phyloP scores from a whole-genome alignment of 2,329 filamentous ascomycete genomes.

The Blastomyces gilchristii region DNA sequence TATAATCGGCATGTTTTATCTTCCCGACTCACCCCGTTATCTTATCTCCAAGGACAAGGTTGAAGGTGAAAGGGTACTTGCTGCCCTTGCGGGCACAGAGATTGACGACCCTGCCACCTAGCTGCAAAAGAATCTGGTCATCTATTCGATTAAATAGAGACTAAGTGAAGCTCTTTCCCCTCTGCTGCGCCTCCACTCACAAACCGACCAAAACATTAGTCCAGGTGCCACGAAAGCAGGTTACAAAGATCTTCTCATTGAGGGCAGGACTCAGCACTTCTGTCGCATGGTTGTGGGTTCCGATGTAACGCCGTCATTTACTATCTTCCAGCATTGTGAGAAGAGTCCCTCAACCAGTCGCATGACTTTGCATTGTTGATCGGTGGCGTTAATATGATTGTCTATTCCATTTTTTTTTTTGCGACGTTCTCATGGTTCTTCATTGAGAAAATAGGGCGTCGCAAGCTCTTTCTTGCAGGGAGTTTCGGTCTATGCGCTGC shows the following conservation, averaged over 20 bases:
- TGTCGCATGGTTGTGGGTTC: constrained; percentile 33
- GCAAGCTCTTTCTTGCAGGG: constrained; percentile 34
- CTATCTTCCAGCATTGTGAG: constrained; percentile 33
- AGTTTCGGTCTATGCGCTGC: constrained; percentile 30
- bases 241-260: constrained; percentile 36
- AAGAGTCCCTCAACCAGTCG: constrained; percentile 32
- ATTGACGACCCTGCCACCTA: constrained; percentile 42
- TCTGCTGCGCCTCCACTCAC: not conserved
- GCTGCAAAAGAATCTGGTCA: constrained; percentile 32
- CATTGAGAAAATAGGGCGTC: constrained; percentile 38
- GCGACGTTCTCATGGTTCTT: constrained; percentile 30
- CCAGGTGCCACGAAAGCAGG: constrained; percentile 43
- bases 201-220: not conserved
- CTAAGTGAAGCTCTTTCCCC: constrained; percentile 27
- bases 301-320: constrained; percentile 31
- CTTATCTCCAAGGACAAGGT: constrained; percentile 24
- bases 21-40: constrained; percentile 27
- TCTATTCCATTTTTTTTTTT: constrained; percentile 10
- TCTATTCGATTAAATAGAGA: constrained; percentile 44
- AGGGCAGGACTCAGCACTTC: constrained; percentile 31
- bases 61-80: constrained; percentile 37
- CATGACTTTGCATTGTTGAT: constrained; percentile 35
- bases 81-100: constrained; percentile 35
- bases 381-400: constrained; percentile 37
- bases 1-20: constrained; percentile 26